Percentiles rank a stretch among this genome's conserved stretches.
Evolutionary conservation across 495 filamentous ascomycete species (phyloP).

Genomic region (Aspergillus hancockii): DNA sequence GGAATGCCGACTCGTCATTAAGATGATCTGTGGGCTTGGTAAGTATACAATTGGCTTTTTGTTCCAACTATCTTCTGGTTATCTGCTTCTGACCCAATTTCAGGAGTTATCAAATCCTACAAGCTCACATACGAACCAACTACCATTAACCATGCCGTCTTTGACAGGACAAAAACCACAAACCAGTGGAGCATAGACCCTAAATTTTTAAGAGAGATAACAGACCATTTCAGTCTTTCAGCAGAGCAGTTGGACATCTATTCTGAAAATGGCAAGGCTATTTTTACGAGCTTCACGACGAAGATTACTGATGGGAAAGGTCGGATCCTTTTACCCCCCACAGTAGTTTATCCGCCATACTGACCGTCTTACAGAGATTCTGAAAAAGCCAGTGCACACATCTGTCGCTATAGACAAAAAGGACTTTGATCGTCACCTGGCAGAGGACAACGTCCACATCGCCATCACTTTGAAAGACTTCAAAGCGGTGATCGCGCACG

Average conservation of each 20-base stretch:
- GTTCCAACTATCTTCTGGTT: neutral
- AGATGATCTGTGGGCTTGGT: conserved; percentile 86
- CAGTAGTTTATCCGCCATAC: neutral
- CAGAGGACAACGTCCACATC: conserved; percentile 80
- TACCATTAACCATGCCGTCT: conserved; percentile 82
- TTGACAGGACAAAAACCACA: conserved; percentile 65
- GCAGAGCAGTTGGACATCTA: conserved; percentile 92
- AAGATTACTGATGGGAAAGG: conserved; percentile 83
- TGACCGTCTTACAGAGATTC: conserved; percentile 60
- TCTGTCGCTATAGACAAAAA: conserved; percentile 81
- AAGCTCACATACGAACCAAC: conserved; percentile 86
- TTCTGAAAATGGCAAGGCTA: conserved; percentile 65
- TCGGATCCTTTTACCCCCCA: conserved; percentile 30
- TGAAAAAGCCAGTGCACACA: conserved; percentile 93
- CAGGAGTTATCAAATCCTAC: conserved; percentile 88
- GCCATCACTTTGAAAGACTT: conserved; percentile 94
- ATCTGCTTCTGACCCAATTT: conserved; percentile 11
- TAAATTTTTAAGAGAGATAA: conserved; percentile 74
- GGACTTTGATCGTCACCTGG: conserved; percentile 82
- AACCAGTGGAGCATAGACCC: conserved; percentile 82
- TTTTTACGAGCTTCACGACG: conserved; percentile 95
- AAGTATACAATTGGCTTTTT: conserved; percentile 12
- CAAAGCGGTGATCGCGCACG: conserved; percentile 84
- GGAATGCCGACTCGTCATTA: conserved; percentile 79
- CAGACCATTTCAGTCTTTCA: conserved; percentile 86